Conservation (phyloP, 2,329 filamentous ascomycete species). For the Penicillium corylophilum region DNA sequence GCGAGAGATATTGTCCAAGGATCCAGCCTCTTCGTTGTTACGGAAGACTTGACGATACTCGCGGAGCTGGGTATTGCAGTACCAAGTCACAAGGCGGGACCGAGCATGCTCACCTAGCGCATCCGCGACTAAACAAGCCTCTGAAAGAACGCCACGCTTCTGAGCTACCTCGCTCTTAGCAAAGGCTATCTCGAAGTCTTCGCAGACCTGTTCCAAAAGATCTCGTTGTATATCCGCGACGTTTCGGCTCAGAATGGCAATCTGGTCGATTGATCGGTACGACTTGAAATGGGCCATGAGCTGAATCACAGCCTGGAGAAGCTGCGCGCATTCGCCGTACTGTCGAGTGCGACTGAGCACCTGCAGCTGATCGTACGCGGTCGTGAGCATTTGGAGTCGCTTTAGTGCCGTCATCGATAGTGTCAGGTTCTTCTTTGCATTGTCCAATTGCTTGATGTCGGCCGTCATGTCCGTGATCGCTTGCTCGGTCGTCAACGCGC, state of each 20-base stretch:
- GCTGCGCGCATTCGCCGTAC: conserved; percentile 89
- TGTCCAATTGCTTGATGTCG: conserved; percentile 95
- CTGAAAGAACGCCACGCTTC: conserved; percentile 69
- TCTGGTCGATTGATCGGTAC: conserved; percentile 96
- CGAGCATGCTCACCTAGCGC: conserved; percentile 85
- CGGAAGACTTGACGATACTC: conserved; percentile 96
- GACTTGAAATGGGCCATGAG: conserved; percentile 98
- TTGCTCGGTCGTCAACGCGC: conserved; percentile 88
- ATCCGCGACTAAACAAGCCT: conserved; percentile 93
- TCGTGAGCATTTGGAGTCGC: conserved; percentile 95
- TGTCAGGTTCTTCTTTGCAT: conserved; percentile 93
- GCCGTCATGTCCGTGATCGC: conserved; percentile 98
- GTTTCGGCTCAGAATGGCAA: conserved; percentile 86
- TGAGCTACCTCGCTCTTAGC: conserved; percentile 77
- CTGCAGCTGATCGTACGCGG: conserved; percentile 94
- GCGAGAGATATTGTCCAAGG: conserved; percentile 91
- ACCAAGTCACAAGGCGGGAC: conserved; percentile 85
- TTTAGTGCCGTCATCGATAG: conserved; percentile 98
- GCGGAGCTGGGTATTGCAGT: conserved; percentile 92
- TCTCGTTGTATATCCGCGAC: conserved; percentile 92
- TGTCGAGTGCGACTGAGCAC: conserved; percentile 81
- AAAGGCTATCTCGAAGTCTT: conserved; percentile 96
- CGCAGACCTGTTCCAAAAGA: conserved; percentile 94
- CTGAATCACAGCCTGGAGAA: conserved; percentile 92
- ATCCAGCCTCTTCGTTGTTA: conserved; percentile 94